Percentiles rank a stretch among this genome's conserved stretches.
Evolutionary conservation across 179 eudicot species (phyloP).

Genomic region (Amaranthus tricolor): DNA sequence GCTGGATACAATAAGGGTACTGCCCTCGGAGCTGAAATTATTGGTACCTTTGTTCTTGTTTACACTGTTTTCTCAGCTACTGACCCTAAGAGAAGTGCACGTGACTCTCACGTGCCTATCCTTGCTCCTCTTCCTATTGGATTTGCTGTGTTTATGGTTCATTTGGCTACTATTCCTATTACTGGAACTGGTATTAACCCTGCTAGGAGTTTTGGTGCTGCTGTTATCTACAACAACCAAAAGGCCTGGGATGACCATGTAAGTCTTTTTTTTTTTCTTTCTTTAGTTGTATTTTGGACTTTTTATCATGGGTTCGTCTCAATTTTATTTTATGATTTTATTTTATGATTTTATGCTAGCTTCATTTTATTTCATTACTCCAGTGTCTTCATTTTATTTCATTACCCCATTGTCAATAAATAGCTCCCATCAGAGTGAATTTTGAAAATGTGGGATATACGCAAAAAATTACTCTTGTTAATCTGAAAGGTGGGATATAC

Average conservation of each 20-base stretch:
- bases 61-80: conserved; percentile 90
- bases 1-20: conserved; percentile 69
- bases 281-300: no score
- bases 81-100: conserved; percentile 83
- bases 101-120: conserved; percentile 88
- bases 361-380: no score
- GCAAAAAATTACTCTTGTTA: no score
- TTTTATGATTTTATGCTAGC: no score
- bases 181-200: conserved; percentile 91
- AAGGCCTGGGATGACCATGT: conserved; percentile 76
- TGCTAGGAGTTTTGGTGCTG: conserved; percentile 83
- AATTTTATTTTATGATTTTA: no score
- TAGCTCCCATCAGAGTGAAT: no score
- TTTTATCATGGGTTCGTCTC: no score
- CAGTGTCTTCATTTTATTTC: no score
- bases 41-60: conserved; percentile 72
- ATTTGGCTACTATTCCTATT: conserved; percentile 75
- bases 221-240: conserved; percentile 64
- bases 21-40: conserved; percentile 78
- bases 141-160: conserved; percentile 84
- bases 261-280: conserved; percentile 6
- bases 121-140: conserved; percentile 85
- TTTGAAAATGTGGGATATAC: no score
- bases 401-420: no score
- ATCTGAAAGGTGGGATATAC: no score